A percentile compares a stretch with the other conserved stretches of the same genome.
Conservation (phyloP, 2,329 filamentous ascomycete genomes). For the Fusarium avenaceum region DNA sequence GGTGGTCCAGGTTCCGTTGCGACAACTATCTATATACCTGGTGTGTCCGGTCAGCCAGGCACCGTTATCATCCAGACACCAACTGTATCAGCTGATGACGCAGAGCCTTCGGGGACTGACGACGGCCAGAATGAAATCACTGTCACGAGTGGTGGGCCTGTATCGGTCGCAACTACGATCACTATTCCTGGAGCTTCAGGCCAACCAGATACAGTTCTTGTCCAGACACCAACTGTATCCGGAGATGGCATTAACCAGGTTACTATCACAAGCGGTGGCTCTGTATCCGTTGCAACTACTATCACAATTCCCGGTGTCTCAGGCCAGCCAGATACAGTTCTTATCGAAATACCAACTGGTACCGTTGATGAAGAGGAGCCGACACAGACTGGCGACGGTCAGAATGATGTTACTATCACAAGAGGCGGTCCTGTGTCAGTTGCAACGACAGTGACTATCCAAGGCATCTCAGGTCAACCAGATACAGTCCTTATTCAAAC, state of each 20-base stretch:
- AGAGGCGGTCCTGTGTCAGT: constrained; percentile 12
- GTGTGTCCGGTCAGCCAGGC: background rate
- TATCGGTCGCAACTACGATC: background rate
- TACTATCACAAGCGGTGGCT: background rate
- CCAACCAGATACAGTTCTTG: background rate
- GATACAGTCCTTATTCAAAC: background rate
- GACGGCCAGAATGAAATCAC: background rate
- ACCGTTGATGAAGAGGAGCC: background rate
- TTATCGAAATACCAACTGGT: background rate
- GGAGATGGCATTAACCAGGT: background rate
- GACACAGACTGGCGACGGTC: background rate
- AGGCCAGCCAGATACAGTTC: background rate
- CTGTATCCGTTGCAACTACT: background rate
- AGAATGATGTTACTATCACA: constrained; percentile 2
- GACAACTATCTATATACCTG: constrained; percentile 3
- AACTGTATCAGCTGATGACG: rapidly evolving
- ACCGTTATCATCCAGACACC: constrained; percentile 11
- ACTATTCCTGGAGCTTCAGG: constrained; percentile 5
- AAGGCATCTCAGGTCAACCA: constrained; percentile 3
- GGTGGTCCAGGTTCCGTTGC: background rate
- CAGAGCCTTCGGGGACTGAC: background rate
- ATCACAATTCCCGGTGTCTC: background rate
- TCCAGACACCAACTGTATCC: background rate
- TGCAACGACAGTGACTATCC: background rate
- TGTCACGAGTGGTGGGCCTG: constrained; percentile 10